Evolutionary conservation across 1,284 basidiomycete species (phyloP), one percentile per base, ranked within the genome.

Genomic region (Dichomitus squalens): DNA sequence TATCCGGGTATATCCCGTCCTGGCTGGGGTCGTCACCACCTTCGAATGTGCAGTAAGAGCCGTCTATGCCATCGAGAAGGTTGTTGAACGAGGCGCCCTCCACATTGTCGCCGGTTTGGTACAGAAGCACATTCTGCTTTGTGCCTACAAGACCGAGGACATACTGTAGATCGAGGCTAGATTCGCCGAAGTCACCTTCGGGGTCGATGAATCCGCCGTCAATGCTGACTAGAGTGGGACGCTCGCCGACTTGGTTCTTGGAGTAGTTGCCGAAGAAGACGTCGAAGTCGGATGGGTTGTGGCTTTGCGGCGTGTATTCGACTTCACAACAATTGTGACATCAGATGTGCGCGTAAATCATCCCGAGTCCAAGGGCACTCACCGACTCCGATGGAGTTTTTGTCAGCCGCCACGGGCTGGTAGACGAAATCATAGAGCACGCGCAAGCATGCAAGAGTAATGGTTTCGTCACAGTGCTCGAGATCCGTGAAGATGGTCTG

Each of bases 381-480:
- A 40, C 79, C 79, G 46, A 86, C 75, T 52, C 82, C 84, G 43
- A 86, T 73, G 29, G 72, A 77, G 66, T 82, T 85, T 39, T 64
- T 70, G 21, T 62, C 66, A 1, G 76, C 73, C 4, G 78, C 72
- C 9, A 66, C 58, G 2, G 81, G 80, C 0, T 74, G 72, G 61
- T 85, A 85, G 9, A 60, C 60, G 11, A 72, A 72, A 18, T 80
- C 81, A 67, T 86, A 87, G 35, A 86, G 64, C 4, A 73, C 72
- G 46, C 77, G 69, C 49, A 87, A 68, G 64, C 84, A 87, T 0
- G 77, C 68, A 12, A 82, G 82, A 0, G 84, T 85, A 49, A 85
- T 76, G 1, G 68, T 72, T 2, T 61, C 67, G 7, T 66, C 63
- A 62, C 83, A 86, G 11, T 55, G 27, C 27, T 41, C 25, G 16